Percentiles rank a stretch among this genome's conserved stretches.
Evolutionary conservation across 768 basidiomycete genomes (phyloP).

Genomic region (Holtermanniella nyarrowii): DNA sequence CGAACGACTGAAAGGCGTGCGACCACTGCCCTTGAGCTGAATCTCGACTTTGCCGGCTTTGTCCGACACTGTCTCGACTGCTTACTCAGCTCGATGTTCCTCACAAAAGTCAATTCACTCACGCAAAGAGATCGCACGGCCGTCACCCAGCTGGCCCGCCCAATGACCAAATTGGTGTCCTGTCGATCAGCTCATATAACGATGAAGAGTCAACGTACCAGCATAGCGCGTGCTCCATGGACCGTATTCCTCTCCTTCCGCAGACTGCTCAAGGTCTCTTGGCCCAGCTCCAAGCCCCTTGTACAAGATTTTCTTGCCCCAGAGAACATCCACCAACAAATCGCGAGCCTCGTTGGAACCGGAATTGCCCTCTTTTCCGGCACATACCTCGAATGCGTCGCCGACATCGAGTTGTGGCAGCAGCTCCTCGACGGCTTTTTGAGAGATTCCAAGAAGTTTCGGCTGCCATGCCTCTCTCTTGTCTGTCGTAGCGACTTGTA

Average conservation of each 20-base stretch:
- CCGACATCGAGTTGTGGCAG: conserved; percentile 79
- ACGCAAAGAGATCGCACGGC: conserved; percentile 82
- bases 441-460: conserved; percentile 61
- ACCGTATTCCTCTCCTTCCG: conserved; percentile 46
- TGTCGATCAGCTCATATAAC: conserved; percentile 54
- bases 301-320: conserved; percentile 60
- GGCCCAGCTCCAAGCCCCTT: conserved; percentile 32
- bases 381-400: conserved; percentile 62
- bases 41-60: conserved; percentile 58
- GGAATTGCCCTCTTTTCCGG: conserved; percentile 43
- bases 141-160: conserved; percentile 94
- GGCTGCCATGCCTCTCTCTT: conserved; percentile 22
- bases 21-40: conserved; percentile 87
- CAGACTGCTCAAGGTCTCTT: conserved; percentile 19
- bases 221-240: conserved; percentile 87
- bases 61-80: conserved; percentile 71
- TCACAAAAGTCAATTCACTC: conserved; percentile 22
- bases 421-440: conserved; percentile 59
- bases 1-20: conserved; percentile 83
- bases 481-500: conserved; percentile 14
- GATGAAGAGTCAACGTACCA: conserved; percentile 48
- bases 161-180: conserved; percentile 46
- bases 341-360: conserved; percentile 45
- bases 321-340: conserved; percentile 69
- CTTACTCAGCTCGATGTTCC: background rate